phyloP scores from a whole-genome alignment of 2,329 filamentous ascomycete genomes.

The Hawksworthiomyces lignivorus region DNA sequence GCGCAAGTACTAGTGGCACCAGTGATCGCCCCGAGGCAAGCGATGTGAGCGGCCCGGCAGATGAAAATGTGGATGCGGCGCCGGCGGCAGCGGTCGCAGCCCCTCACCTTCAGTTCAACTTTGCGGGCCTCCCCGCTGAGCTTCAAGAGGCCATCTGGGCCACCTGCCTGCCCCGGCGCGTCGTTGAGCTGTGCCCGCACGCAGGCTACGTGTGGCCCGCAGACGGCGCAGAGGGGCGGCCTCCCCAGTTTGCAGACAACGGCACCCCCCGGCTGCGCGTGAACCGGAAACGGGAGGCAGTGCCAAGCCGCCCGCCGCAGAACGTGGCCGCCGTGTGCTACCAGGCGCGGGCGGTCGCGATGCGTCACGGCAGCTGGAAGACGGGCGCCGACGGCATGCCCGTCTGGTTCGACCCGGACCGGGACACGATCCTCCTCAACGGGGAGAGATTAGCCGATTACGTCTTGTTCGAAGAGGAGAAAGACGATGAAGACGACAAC shows the following conservation, averaged over 20 bases:
- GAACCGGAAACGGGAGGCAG: too few species aligned
- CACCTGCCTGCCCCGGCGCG: slow-evolving; percentile 2
- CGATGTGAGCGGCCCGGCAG: too few species aligned
- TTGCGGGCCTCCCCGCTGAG: slow-evolving; percentile 7
- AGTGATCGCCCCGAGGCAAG: too few species aligned
- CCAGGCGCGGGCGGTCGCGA: slow-evolving; percentile 1
- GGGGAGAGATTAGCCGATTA: slow-evolving; percentile 1
- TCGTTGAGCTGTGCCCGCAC: slow-evolving; percentile 6
- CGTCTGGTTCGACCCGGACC: slow-evolving; percentile 7
- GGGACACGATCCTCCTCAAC: slow-evolving; percentile 10
- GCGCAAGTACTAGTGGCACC: too few species aligned
- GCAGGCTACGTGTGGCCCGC: neutral
- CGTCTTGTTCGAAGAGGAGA: neutral
- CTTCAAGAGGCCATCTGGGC: slow-evolving; percentile 7
- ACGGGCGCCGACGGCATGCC: slow-evolving; percentile 1
- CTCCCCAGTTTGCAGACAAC: too few species aligned
- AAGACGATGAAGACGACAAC: neutral
- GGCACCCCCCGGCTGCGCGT: too few species aligned
- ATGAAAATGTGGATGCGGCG: too few species aligned
- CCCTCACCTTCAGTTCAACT: too few species aligned
- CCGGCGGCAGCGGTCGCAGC: too few species aligned
- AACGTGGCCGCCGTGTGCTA: slow-evolving; percentile 3
- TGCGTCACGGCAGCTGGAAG: slow-evolving; percentile 4
- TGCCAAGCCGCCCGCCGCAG: slow-evolving; percentile 1
- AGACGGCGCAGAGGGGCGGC: neutral